These are phyloP conservation scores for Punctularia strigosozonata DNA, from an alignment of 768 basidiomycete species.

Conservation along the genomic window DNA sequence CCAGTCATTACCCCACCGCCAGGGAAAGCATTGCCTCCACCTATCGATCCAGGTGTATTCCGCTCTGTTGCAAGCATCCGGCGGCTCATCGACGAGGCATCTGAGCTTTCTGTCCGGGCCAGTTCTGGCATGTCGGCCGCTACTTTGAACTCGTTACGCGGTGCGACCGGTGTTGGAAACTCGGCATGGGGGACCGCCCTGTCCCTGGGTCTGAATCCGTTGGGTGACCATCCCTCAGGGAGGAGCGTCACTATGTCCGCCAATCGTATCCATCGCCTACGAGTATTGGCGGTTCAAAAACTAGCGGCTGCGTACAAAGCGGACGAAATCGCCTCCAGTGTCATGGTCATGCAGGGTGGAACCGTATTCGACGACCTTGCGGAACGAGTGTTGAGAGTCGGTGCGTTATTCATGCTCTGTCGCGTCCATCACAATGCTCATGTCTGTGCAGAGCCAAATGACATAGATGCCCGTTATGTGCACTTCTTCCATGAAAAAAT, in stretches of 20 bases:
- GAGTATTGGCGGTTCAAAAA: constrained; percentile 78
- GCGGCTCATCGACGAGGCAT: constrained; percentile 78
- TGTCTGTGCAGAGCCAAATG: constrained; percentile 47
- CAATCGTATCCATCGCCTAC: constrained; percentile 68
- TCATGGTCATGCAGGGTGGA: constrained; percentile 93
- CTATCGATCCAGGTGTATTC: constrained; percentile 84
- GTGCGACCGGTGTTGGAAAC: constrained; percentile 26
- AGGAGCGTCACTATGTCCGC: constrained; percentile 77
- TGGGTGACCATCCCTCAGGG: constrained; percentile 43
- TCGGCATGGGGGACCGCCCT: constrained; percentile 55
- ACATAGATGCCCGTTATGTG: constrained; percentile 76
- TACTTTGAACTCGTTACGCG: constrained; percentile 57
- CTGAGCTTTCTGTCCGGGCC: constrained; percentile 80
- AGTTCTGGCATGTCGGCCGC: constrained; percentile 73
- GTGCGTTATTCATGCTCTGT: constrained; percentile 22
- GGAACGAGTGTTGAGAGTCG: constrained; percentile 66
- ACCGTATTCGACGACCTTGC: constrained; percentile 91
- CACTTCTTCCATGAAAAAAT: constrained; percentile 95
- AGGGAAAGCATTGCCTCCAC: constrained; percentile 67
- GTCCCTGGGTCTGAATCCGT: constrained; percentile 47
- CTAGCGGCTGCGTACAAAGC: constrained; percentile 76
- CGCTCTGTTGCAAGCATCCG: constrained; percentile 65
- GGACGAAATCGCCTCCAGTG: constrained; percentile 86
- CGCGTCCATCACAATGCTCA: not conserved
- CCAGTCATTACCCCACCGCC: constrained; percentile 43